These are phyloP conservation scores for Lactarius hengduanensis DNA, from an alignment of 768 basidiomycete species.

Conservation along the genomic window DNA sequence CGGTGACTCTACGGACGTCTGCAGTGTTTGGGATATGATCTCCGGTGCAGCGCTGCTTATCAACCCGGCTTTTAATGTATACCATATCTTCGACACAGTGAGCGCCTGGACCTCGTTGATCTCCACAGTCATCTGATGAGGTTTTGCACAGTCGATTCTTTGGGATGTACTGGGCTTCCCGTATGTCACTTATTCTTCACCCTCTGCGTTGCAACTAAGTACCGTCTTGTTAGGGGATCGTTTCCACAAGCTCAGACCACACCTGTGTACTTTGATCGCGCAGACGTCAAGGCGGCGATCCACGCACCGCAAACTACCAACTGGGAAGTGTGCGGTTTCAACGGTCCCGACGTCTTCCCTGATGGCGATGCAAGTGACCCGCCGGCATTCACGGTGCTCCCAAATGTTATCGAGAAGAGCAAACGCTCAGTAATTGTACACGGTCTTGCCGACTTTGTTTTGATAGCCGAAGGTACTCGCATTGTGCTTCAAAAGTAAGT, in stretches of 20 bases:
- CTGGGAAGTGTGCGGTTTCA: no score
- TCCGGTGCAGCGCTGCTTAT: slow-evolving; percentile 57
- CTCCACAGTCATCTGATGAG: neutral
- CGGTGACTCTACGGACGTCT: slow-evolving; percentile 50
- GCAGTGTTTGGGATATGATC: slow-evolving; percentile 68
- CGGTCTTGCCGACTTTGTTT: slow-evolving; percentile 68
- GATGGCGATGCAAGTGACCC: slow-evolving; percentile 60
- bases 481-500: slow-evolving; percentile 39
- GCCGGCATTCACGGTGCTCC: slow-evolving; percentile 61
- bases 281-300: slow-evolving; percentile 66
- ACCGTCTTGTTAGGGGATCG: slow-evolving; percentile 44
- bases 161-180: slow-evolving; percentile 87
- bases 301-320: slow-evolving; percentile 44
- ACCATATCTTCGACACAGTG: slow-evolving; percentile 71
- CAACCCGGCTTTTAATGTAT: slow-evolving; percentile 77
- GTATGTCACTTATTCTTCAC: slow-evolving; percentile 33
- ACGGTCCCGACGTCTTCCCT: slow-evolving; percentile 52
- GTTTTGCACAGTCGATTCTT: slow-evolving; percentile 46
- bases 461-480: slow-evolving; percentile 63
- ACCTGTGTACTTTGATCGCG: slow-evolving; percentile 68
- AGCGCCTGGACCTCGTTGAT: slow-evolving; percentile 23
- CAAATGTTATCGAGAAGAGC: slow-evolving; percentile 75
- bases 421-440: slow-evolving; percentile 66
- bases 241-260: slow-evolving; percentile 40
- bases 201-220: neutral